Conservation (phyloP, 495 filamentous ascomycete species). For the Penicillium alfredii region DNA sequence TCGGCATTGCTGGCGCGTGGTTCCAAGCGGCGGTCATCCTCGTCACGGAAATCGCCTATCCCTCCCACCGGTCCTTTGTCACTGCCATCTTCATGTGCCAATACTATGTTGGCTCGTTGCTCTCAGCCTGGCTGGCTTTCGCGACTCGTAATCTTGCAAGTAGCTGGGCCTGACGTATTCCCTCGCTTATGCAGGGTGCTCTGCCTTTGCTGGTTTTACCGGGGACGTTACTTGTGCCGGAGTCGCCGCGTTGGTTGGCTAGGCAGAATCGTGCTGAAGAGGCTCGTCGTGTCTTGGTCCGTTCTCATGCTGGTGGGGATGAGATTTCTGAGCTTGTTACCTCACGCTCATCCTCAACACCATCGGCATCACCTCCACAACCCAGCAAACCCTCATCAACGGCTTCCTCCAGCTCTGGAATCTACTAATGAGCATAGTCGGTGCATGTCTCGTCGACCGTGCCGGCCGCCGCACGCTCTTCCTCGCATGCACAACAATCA, state of each 20-base stretch:
- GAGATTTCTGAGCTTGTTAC: constrained; percentile 46
- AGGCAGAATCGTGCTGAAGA: constrained; percentile 43
- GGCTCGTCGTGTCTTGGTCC: constrained; percentile 38
- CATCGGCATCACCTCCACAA: constrained; percentile 45
- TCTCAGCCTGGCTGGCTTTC: constrained; percentile 25
- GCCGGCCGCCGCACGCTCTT: constrained; percentile 50
- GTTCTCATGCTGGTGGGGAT: constrained; percentile 47
- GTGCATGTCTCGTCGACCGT: constrained; percentile 48
- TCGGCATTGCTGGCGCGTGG: constrained; percentile 27
- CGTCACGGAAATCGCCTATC: constrained; percentile 54
- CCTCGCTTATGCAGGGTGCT: constrained; percentile 55
- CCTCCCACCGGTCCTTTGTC: constrained; percentile 53
- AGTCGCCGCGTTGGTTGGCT: constrained; percentile 27
- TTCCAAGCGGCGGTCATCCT: constrained; percentile 48
- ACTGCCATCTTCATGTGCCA: constrained; percentile 54
- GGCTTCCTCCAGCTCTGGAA: constrained; percentile 12
- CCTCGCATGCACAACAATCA: constrained; percentile 45
- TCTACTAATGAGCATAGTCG: constrained; percentile 21
- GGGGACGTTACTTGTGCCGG: constrained; percentile 27
- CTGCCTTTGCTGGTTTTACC: constrained; percentile 30
- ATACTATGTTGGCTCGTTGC: constrained; percentile 38
- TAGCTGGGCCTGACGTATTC: constrained; percentile 39
- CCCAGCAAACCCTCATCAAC: constrained; percentile 30
- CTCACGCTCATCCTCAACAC: constrained; percentile 44
- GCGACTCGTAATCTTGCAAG: constrained; percentile 16